A percentile compares a stretch with the other conserved stretches of the same genome.
phyloP scores from a whole-genome alignment of 139 green algal species.

The Monoraphidium neglectum region DNA sequence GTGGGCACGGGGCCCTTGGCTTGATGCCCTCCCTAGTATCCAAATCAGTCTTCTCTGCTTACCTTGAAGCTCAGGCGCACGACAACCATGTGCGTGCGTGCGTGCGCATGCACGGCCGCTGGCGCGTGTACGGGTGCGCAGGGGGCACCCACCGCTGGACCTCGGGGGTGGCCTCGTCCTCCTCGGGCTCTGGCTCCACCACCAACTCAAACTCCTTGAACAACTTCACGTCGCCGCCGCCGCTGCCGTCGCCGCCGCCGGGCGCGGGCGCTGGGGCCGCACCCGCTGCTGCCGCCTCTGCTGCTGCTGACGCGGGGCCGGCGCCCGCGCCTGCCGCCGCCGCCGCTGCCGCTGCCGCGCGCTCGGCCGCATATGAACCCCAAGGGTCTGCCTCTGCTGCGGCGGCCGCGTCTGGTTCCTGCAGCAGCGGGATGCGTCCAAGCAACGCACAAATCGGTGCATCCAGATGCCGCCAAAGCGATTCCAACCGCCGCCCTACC shows the following conservation, averaged over 20 bases:
- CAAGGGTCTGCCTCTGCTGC: constrained; percentile 49
- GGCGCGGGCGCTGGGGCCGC: background rate
- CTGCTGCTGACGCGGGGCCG: constrained; percentile 5
- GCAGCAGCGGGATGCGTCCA: constrained; percentile 6
- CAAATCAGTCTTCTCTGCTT: no score
- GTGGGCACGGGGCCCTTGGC: no score
- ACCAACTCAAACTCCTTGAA: constrained; percentile 75
- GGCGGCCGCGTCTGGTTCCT: constrained; percentile 19
- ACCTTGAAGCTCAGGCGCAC: no score
- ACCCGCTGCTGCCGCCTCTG: background rate
- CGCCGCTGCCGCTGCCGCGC: no score
- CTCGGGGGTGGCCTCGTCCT: constrained; percentile 34
- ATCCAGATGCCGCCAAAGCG: no score
- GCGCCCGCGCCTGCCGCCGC: background rate
- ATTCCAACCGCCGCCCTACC: no score
- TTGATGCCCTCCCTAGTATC: no score
- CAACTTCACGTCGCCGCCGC: constrained; percentile 22
- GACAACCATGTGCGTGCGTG: no score
- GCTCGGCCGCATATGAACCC: no score
- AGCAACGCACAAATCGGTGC: no score
- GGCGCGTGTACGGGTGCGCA: no score
- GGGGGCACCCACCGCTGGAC: constrained; percentile 44
- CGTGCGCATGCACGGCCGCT: no score
- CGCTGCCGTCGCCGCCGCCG: constrained; percentile 8
- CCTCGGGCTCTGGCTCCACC: constrained; percentile 71